Evolutionary conservation across 768 basidiomycete genomes (phyloP).

Genomic region (Sistotremastrum niveocremeum): DNA sequence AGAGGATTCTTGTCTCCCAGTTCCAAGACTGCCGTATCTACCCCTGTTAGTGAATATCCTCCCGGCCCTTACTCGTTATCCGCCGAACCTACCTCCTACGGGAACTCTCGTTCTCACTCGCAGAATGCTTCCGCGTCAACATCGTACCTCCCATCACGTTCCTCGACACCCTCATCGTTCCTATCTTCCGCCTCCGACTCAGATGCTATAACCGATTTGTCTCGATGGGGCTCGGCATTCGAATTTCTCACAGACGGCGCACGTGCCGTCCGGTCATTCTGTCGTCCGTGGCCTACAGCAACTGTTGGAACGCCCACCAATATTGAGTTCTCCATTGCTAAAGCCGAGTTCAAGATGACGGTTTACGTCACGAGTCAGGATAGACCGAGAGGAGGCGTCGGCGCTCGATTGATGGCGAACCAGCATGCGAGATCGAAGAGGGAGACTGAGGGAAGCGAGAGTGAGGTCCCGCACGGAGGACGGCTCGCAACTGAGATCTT

Average conservation of each 20-base stretch:
- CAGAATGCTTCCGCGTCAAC: not conserved
- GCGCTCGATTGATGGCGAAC: not conserved
- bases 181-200: not conserved
- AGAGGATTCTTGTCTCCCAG: too few relatives aligned
- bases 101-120: too few relatives aligned
- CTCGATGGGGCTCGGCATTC: conserved; percentile 36
- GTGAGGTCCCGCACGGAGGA: conserved; percentile 4
- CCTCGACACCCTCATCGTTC: not conserved
- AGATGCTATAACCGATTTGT: conserved; percentile 4
- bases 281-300: conserved; percentile 67
- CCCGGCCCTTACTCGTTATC: too few relatives aligned
- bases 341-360: conserved; percentile 55
- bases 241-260: conserved; percentile 77
- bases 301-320: conserved; percentile 54
- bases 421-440: conserved; percentile 9
- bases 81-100: too few relatives aligned
- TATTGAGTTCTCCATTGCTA: conserved; percentile 63
- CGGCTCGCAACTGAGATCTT: conserved; percentile 74
- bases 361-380: conserved; percentile 55
- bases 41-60: too few relatives aligned
- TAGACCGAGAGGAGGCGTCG: conserved; percentile 13
- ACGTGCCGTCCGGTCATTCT: conserved; percentile 73
- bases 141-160: not conserved
- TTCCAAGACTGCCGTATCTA: too few relatives aligned
- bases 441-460: not conserved